Evolutionary conservation across 176 grass and related monocot species (phyloP), one percentile per base, ranked within the genome.

Genomic region (Guadua angustifolia): DNA sequence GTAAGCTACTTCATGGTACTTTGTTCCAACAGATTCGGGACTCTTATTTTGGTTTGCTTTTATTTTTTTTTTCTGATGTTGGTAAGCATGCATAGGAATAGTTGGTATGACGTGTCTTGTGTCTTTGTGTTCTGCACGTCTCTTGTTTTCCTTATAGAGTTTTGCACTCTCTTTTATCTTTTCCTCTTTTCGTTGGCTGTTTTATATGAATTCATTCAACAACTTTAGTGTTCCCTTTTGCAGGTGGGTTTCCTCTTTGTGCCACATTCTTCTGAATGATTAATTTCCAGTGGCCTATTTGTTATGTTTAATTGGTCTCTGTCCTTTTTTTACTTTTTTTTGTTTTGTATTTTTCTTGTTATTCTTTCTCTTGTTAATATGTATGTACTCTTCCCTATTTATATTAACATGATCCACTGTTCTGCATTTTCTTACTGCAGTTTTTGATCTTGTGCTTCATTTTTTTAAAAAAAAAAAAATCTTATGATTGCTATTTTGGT

Each of bases 401-500:
- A 67, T 15, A 40, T 21, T 39, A 40, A 67, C 7, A 39, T 33
- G 5, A 19, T 40, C 65, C 4, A 3, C 35, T 67, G 33, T 39
- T 19, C 21, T 67, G 7, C 5, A 36, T 67, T 67, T 67, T 21
- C 35, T 14, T 39, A 39, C 11, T 67, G 65, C 65, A 40, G 16
- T 18, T 67, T 67, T 10, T 67, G 17, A 38, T 67, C 15, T 51
- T 17, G 17, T 51, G 45, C 3, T 47, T 47, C 45, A 0, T 47
- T 47, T 43, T 43, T 43, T 43, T 43, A 0, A 3, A 36, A 36
- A 36, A 35, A 35, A 35, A 36, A 36, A 14, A 47, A 46, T 46
- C 32, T 66, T 66, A 33, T 66, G 17, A 66, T 66, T 66, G 65
- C 17, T 40, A 67, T 67, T 67, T 67, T 67, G 17, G 65, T 38